Evolutionary conservation across 2,329 filamentous ascomycete genomes (phyloP), one percentile per base, ranked within the genome.

Genomic region (Aspergillus aculeatus): DNA sequence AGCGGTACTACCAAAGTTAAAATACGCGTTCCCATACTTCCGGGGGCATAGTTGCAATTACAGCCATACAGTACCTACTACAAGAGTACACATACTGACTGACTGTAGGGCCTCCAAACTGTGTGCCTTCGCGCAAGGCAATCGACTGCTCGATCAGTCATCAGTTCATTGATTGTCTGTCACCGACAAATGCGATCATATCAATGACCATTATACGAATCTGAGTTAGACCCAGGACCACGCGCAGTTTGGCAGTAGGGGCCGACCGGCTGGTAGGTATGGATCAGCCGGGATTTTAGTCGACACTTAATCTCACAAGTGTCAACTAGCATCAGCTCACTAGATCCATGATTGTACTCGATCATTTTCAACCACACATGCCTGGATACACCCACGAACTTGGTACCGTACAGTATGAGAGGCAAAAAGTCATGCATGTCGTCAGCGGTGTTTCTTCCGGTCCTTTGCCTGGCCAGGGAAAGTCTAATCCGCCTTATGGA

Each of bases 401-500:
- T 29, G 2, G 26, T 35, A 35, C 32, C 14, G 11, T 35, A 35
- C 32, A 35, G 32, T 16, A 16, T 35, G 32, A 35, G 32, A 35
- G 32, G 32, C 32, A 35, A 35, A 35, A 35, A 44, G 38, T 44
- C 14, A 19, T n/a, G 38, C 5, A 44, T 44, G 38, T 44, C 38
- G 38, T 44, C 38, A 44, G 38, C 38, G 38, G 38, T 44, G 38
- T 44, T 16, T 44, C 38, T 44, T 44, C 38, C 38, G 38, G 38
- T 12, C 7, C 16, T 44, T 12, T 44, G 9, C 52, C 50, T 54
- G 47, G 44, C 56, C 56, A 61, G 49, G 35, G 14, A 59, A 56
- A 61, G 59, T 59, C 49, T 58, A 61, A 59, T 50, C 48, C 47
- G 44, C 52, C 16, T 51, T 55, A 55, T 55, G 53, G 38, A 19